Evolutionary conservation across 352 stramenopile genomes (phyloP).

Genomic region (Pythium apleroticum): DNA sequence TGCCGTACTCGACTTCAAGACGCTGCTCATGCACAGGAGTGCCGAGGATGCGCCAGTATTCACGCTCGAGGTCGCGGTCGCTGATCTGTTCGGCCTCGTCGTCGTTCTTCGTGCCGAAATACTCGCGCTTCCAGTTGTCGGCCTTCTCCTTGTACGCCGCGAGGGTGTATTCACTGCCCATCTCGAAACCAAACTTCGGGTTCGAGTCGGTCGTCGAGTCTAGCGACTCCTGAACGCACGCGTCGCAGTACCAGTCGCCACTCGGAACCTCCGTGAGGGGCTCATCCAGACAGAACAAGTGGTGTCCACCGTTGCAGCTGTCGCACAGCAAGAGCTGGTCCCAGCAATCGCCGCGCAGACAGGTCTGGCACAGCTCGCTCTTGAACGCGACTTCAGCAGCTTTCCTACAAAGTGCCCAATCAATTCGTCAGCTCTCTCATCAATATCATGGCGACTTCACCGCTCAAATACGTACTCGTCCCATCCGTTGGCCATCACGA

Average conservation of each 20-base stretch:
- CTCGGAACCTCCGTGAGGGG: slow-evolving; percentile 54
- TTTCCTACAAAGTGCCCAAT: slow-evolving; percentile 24
- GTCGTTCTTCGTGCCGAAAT: slow-evolving; percentile 58
- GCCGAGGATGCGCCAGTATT: slow-evolving; percentile 89
- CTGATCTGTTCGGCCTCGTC: slow-evolving; percentile 43
- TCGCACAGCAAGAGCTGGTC: slow-evolving; percentile 82
- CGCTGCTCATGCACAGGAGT: slow-evolving; percentile 74
- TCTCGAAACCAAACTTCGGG: slow-evolving; percentile 84
- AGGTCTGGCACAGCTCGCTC: slow-evolving; percentile 84
- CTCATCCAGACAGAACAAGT: slow-evolving; percentile 75
- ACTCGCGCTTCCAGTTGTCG: slow-evolving; percentile 75
- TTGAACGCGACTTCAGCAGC: slow-evolving; percentile 73
- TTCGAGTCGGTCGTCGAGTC: slow-evolving; percentile 40
- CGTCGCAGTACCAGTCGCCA: slow-evolving; percentile 81
- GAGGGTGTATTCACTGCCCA: slow-evolving; percentile 79
- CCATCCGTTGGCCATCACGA: slow-evolving; percentile 82
- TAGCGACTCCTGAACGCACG: slow-evolving; percentile 63
- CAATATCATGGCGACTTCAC: background rate
- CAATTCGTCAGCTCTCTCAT: background rate
- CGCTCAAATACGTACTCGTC: slow-evolving; percentile 35
- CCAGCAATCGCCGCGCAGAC: slow-evolving; percentile 78
- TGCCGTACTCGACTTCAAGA: slow-evolving; percentile 91
- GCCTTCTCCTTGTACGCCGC: slow-evolving; percentile 82
- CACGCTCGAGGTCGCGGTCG: slow-evolving; percentile 73
- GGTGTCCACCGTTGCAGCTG: slow-evolving; percentile 77